Conservation (phyloP, 2,329 filamentous ascomycete genomes). For the Monosporascus ibericus region DNA sequence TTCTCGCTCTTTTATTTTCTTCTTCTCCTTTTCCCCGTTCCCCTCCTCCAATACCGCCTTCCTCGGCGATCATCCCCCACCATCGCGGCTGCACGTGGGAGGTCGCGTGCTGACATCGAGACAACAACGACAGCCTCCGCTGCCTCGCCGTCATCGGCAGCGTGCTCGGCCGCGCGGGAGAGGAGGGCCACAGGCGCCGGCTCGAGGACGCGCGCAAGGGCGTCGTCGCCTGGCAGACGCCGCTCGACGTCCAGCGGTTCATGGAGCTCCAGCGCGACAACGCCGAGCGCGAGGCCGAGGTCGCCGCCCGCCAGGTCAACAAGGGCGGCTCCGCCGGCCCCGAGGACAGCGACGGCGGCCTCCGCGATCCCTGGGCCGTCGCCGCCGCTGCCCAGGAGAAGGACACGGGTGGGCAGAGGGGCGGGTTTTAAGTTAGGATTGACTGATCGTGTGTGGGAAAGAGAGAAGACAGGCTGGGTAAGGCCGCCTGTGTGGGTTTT, state of each 20-base stretch:
- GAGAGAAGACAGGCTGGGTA: too few relatives aligned
- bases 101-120: conserved; percentile 16
- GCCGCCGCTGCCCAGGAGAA: too few relatives aligned
- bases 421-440: too few relatives aligned
- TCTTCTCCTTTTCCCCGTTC: not conserved
- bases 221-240: conserved; percentile 55
- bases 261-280: conserved; percentile 25
- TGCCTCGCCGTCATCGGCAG: conserved; percentile 77
- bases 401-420: too few relatives aligned
- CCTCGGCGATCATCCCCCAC: not conserved
- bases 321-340: too few relatives aligned
- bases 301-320: not conserved
- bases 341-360: too few relatives aligned
- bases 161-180: conserved; percentile 76
- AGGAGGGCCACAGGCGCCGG: conserved; percentile 66
- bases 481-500: too few relatives aligned
- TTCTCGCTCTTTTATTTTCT: not conserved
- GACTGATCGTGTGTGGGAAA: too few relatives aligned
- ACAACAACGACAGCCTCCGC: conserved; percentile 55
- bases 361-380: too few relatives aligned
- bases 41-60: not conserved
- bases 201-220: conserved; percentile 57
- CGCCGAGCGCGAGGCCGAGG: not conserved
- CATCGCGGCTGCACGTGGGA: not conserved
- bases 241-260: conserved; percentile 34